A percentile compares a stretch with the other conserved stretches of the same genome.
phyloP scores from a whole-genome alignment of 768 basidiomycete genomes.

The Pleurotus sapidus region DNA sequence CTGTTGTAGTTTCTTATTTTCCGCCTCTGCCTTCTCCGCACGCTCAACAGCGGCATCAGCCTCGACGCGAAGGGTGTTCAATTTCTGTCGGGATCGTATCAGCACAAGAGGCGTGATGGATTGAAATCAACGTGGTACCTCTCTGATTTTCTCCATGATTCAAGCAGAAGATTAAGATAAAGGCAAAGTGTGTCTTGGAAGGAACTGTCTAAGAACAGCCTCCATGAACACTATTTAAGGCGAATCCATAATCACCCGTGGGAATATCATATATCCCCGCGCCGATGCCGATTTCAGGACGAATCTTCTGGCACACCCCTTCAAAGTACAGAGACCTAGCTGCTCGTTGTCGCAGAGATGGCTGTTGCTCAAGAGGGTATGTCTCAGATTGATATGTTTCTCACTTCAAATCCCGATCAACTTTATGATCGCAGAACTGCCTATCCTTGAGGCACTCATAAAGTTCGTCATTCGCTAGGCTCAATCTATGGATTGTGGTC shows the following conservation, averaged over 20 bases:
- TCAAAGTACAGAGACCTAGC: not conserved
- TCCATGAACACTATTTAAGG: not conserved
- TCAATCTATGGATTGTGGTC: constrained; percentile 16
- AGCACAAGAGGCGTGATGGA: not conserved
- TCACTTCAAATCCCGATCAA: constrained; percentile 12
- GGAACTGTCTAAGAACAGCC: constrained; percentile 7
- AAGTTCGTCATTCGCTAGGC: constrained; percentile 50
- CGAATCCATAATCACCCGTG: constrained; percentile 9
- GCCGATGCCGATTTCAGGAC: not conserved
- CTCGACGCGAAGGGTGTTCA: constrained; percentile 75
- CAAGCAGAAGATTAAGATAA: constrained; percentile 18
- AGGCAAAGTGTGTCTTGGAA: constrained; percentile 12
- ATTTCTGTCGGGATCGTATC: constrained; percentile 46
- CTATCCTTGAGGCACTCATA: constrained; percentile 93
- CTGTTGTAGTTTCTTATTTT: constrained; percentile 79
- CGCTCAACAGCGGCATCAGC: constrained; percentile 79
- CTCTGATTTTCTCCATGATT: constrained; percentile 53
- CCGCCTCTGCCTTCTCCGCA: constrained; percentile 84
- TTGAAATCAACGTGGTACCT: constrained; percentile 26
- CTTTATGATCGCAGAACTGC: constrained; percentile 61
- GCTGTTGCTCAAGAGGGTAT: constrained; percentile 80
- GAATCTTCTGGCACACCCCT: not conserved
- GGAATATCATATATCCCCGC: not conserved
- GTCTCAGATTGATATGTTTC: constrained; percentile 17
- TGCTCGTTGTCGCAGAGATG: constrained; percentile 35